Evolutionary conservation across 257 asterid species (phyloP).

Genomic region (Lantana camara): DNA sequence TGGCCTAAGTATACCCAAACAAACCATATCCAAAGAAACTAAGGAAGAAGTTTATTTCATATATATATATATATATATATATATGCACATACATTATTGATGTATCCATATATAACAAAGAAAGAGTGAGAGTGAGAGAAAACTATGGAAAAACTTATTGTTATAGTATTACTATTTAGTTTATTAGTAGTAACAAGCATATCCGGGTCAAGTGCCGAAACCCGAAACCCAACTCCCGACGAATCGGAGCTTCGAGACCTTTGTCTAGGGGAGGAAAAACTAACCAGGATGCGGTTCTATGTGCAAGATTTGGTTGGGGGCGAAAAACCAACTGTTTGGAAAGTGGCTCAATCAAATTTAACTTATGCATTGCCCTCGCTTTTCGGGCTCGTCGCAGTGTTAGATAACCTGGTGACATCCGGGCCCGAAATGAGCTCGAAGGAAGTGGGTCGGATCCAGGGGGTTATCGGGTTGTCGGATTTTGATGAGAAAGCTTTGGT

Average conservation of each 20-base stretch:
- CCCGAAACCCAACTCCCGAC: not conserved
- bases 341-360: constrained; percentile 22
- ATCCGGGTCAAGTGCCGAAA: not conserved
- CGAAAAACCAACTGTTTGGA: constrained; percentile 23
- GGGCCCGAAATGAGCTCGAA: constrained; percentile 30
- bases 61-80: no score
- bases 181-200: not conserved
- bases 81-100: no score
- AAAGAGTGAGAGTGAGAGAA: no score
- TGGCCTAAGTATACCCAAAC: no score
- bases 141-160: not conserved
- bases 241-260: not conserved
- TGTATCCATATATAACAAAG: no score
- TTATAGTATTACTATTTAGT: not conserved
- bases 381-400: constrained; percentile 17
- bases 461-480: constrained; percentile 32
- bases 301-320: constrained; percentile 35
- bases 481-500: constrained; percentile 26
- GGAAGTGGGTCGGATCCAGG: constrained; percentile 41
- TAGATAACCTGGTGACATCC: constrained; percentile 33
- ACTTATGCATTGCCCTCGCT: constrained; percentile 18
- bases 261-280: not conserved
- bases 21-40: no score
- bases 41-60: no score
- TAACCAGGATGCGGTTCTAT: constrained; percentile 36